Conservation (phyloP, 768 basidiomycete genomes). For the Xerocomellus amylosporus region DNA sequence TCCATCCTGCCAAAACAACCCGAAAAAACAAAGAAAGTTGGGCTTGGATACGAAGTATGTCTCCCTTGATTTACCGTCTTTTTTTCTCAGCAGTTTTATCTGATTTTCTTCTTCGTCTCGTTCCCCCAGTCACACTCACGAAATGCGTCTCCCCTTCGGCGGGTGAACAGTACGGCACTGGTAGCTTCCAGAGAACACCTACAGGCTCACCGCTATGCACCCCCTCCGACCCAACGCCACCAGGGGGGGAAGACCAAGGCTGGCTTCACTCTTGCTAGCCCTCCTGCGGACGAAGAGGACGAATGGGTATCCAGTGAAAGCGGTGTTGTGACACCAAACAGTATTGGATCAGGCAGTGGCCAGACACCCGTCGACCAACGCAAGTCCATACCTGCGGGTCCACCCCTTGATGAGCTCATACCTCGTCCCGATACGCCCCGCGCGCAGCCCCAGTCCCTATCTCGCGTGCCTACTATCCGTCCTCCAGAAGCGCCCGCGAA, state of each 20-base stretch:
- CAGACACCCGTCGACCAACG: conserved; percentile 32
- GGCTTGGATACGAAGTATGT: conserved; percentile 45
- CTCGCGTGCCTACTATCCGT: conserved; percentile 34
- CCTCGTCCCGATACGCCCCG: conserved; percentile 32
- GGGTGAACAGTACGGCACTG: conserved; percentile 29
- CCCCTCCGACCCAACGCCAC: conserved; percentile 27
- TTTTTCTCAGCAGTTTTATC: conserved; percentile 13
- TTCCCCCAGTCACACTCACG: conserved; percentile 19
- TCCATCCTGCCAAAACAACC: conserved; percentile 37
- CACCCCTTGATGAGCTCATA: conserved; percentile 18
- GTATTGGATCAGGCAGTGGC: conserved; percentile 43
- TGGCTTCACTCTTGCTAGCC: conserved; percentile 59
- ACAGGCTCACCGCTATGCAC: conserved; percentile 35
- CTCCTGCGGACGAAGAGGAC: conserved; percentile 54
- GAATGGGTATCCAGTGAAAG: conserved; percentile 81
- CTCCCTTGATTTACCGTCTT: neutral
- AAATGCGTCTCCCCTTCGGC: conserved; percentile 25
- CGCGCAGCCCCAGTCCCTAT: conserved; percentile 31
- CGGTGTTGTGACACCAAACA: conserved; percentile 65
- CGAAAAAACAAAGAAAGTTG: conserved; percentile 55
- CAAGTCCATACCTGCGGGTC: conserved; percentile 10
- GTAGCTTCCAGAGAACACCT: conserved; percentile 31
- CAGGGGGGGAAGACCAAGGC: conserved; percentile 40
- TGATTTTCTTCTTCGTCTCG: conserved; percentile 1
- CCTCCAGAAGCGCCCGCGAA: conserved; percentile 25